A percentile compares a stretch with the other conserved stretches of the same genome.
Evolutionary conservation across 139 green algal genomes (phyloP).

Genomic region (Zygnema cylindricum): DNA sequence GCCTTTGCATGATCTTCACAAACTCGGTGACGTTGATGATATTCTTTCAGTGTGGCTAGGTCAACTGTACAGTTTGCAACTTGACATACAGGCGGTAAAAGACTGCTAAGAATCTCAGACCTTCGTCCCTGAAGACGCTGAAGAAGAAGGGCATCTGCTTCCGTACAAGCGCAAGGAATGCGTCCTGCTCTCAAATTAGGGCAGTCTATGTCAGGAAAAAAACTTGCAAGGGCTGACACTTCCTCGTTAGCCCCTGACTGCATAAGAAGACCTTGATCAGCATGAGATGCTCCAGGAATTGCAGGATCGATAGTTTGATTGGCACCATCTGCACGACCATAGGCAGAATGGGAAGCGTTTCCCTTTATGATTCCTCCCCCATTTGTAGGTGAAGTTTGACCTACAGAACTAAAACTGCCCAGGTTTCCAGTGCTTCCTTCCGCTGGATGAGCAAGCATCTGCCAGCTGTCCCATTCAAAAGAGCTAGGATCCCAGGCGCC

Average conservation of each 20-base stretch:
- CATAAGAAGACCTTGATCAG: background rate
- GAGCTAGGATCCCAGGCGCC: constrained; percentile 14
- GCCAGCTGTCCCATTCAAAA: constrained; percentile 29
- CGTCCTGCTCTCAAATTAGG: constrained; percentile 43
- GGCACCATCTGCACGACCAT: background rate
- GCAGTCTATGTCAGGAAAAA: background rate
- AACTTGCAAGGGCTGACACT: background rate
- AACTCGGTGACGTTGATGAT: constrained; percentile 48
- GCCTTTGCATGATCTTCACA: constrained; percentile 57
- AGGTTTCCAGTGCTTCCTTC: background rate
- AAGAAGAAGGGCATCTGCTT: constrained; percentile 30
- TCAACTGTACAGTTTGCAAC: constrained; percentile 26
- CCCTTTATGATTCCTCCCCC: background rate
- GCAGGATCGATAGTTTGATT: background rate
- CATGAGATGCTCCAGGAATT: background rate
- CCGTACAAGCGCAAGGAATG: constrained; percentile 34
- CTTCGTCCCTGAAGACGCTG: background rate
- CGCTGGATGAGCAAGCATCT: constrained; percentile 16
- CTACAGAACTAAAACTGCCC: background rate
- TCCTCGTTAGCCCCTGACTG: background rate
- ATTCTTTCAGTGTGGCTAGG: constrained; percentile 23
- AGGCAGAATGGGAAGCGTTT: background rate
- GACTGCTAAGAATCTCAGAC: background rate
- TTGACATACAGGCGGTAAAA: constrained; percentile 8
- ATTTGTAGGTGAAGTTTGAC: background rate